Evolutionary conservation across 2,329 filamentous ascomycete genomes (phyloP).

Genomic region (Raffaelea ambrosiae): DNA sequence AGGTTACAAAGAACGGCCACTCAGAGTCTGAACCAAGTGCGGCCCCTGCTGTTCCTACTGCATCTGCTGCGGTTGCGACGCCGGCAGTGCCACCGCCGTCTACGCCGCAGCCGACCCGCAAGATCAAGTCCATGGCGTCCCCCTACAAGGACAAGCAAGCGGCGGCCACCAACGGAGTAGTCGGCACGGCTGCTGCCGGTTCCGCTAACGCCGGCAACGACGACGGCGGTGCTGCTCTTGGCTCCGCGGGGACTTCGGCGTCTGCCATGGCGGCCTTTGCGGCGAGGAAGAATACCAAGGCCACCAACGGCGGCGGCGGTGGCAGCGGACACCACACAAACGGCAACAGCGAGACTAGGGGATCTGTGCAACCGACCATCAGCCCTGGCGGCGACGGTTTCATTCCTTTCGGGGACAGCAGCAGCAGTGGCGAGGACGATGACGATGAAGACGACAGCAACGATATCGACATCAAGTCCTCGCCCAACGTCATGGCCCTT

Average conservation of each 20-base stretch:
- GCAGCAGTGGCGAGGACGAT: not conserved
- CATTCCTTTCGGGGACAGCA: not conserved
- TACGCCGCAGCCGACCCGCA: too few species aligned
- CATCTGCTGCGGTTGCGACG: too few species aligned
- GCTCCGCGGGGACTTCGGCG: too few species aligned
- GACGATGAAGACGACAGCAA: not conserved
- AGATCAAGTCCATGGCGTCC: not conserved
- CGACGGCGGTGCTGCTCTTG: not conserved
- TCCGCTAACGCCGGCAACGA: not conserved
- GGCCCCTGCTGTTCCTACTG: too few species aligned
- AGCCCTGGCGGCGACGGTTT: not conserved
- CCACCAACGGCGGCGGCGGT: conserved; percentile 3
- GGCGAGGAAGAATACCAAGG: not conserved
- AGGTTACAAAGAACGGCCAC: too few species aligned
- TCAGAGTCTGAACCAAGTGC: too few species aligned
- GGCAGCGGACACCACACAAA: conserved; percentile 2
- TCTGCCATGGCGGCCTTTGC: too few species aligned
- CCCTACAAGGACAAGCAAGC: not conserved
- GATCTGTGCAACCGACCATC: too few species aligned
- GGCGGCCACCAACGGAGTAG: not conserved
- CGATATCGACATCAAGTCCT: conserved; percentile 6
- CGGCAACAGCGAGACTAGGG: too few species aligned
- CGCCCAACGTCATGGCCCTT: conserved; percentile 16
- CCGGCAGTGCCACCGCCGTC: too few species aligned
- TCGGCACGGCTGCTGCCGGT: not conserved